Percentiles rank a stretch among this genome's conserved stretches.
Conservation (phyloP, 768 basidiomycete species). For the Tephrocybe sp. region DNA sequence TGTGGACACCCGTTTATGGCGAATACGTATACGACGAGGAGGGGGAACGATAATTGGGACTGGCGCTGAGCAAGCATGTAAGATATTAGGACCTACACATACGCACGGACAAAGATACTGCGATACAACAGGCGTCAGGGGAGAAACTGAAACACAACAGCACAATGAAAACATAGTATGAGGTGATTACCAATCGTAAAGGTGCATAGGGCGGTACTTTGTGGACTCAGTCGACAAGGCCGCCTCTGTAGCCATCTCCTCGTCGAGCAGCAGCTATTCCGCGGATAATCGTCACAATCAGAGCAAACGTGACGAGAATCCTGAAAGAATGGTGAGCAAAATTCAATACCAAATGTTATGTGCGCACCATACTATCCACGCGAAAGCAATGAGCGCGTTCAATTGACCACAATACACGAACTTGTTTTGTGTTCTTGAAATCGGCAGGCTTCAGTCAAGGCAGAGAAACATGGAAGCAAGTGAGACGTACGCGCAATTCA, state of each 20-base stretch:
- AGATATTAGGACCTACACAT: slow-evolving; percentile 1
- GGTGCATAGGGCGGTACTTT: not conserved
- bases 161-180: not conserved
- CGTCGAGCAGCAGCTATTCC: slow-evolving; percentile 58
- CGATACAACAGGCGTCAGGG: not conserved
- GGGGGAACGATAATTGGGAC: slow-evolving; percentile 26
- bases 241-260: slow-evolving; percentile 67
- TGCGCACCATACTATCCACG: slow-evolving; percentile 73
- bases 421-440: slow-evolving; percentile 34
- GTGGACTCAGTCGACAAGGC: slow-evolving; percentile 35
- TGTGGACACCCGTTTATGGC: slow-evolving; percentile 69
- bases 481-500: slow-evolving; percentile 61
- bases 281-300: slow-evolving; percentile 59
- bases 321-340: slow-evolving; percentile 32
- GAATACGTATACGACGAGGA: slow-evolving; percentile 63
- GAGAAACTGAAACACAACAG: not conserved
- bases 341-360: not conserved
- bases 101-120: not conserved
- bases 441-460: not conserved
- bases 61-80: not conserved
- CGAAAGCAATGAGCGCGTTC: slow-evolving; percentile 73
- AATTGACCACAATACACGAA: slow-evolving; percentile 74
- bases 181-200: not conserved
- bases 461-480: not conserved
- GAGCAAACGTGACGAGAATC: slow-evolving; percentile 61